These are phyloP conservation scores for Penicillium turbatum DNA, from an alignment of 495 filamentous ascomycete genomes.

Conservation along the genomic window DNA sequence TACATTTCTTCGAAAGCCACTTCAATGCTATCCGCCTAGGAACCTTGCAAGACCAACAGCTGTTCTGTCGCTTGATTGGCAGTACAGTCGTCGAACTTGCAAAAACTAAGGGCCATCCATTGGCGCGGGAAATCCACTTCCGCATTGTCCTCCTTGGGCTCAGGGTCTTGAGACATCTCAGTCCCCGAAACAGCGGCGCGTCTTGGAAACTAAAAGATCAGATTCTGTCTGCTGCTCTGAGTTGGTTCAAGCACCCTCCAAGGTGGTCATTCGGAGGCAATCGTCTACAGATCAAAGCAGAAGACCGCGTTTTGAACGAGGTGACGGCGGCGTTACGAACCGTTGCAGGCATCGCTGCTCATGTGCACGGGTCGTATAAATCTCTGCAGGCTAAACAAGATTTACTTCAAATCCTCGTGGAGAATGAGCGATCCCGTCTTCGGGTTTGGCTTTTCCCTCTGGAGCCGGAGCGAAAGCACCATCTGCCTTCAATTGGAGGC, in stretches of 20 bases:
- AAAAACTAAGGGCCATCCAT: slow-evolving; percentile 68
- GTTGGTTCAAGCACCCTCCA: slow-evolving; percentile 81
- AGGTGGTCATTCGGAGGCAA: slow-evolving; percentile 97
- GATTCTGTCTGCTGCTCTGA: slow-evolving; percentile 75
- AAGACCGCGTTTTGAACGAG: slow-evolving; percentile 76
- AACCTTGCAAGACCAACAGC: slow-evolving; percentile 69
- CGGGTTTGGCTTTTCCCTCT: slow-evolving; percentile 88
- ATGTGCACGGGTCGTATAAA: slow-evolving; percentile 51
- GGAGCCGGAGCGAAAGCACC: slow-evolving; percentile 59
- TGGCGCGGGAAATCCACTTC: slow-evolving; percentile 87
- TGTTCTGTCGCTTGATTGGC: slow-evolving; percentile 75
- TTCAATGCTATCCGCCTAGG: slow-evolving; percentile 85
- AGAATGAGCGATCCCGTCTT: slow-evolving; percentile 80
- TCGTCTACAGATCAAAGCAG: slow-evolving; percentile 85
- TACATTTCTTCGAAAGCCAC: slow-evolving; percentile 89
- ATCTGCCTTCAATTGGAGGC: slow-evolving; percentile 36
- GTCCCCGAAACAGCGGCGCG: slow-evolving; percentile 52
- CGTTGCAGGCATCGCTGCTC: slow-evolving; percentile 53
- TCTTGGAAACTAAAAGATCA: slow-evolving; percentile 82
- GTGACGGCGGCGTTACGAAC: slow-evolving; percentile 58
- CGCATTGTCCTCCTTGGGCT: slow-evolving; percentile 80
- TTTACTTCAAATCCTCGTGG: slow-evolving; percentile 69
- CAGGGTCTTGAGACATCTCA: slow-evolving; percentile 65
- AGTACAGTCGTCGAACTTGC: slow-evolving; percentile 69
- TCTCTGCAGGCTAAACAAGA: slow-evolving; percentile 74